Conservation (phyloP, 176 grass and related monocot genomes). For the Carex kokanica region DNA sequence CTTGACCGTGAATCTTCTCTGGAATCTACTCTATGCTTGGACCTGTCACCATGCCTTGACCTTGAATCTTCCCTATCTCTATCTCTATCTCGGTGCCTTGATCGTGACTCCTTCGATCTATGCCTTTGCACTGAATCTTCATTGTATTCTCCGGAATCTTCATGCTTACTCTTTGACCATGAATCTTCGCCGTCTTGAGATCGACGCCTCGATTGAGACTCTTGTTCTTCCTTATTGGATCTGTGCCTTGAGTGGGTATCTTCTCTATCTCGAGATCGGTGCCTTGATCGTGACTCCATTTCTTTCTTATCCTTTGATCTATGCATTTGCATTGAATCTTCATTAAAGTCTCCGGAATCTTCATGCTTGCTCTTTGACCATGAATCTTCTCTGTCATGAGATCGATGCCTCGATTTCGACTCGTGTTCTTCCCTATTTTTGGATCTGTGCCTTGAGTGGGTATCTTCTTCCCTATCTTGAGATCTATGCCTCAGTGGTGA, state of each 20-base stretch:
- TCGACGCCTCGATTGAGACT: not conserved
- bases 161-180: conserved; percentile 23
- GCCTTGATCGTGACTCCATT: conserved; percentile 22
- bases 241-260: conserved; percentile 6
- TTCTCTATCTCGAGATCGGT: not conserved
- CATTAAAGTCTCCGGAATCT: conserved; percentile 16
- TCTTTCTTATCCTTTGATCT: not conserved
- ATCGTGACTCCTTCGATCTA: conserved; percentile 27
- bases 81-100: conserved; percentile 21
- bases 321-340: not conserved
- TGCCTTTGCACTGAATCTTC: not conserved
- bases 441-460: conserved; percentile 26
- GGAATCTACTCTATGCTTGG: conserved; percentile 18
- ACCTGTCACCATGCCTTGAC: conserved; percentile 28
- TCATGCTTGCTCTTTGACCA: conserved; percentile 29
- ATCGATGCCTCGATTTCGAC: not conserved
- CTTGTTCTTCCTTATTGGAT: conserved; percentile 33
- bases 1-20: conserved; percentile 33
- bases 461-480: conserved; percentile 24
- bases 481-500: conserved; percentile 45
- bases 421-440: conserved; percentile 29
- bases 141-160: conserved; percentile 19
- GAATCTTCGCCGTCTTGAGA: not conserved
- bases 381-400: conserved; percentile 6
- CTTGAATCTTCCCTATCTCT: conserved; percentile 35